Percentiles rank a stretch among this genome's conserved stretches.
Conservation (phyloP, 2,329 filamentous ascomycete genomes). For the Sporothrix phasma region DNA sequence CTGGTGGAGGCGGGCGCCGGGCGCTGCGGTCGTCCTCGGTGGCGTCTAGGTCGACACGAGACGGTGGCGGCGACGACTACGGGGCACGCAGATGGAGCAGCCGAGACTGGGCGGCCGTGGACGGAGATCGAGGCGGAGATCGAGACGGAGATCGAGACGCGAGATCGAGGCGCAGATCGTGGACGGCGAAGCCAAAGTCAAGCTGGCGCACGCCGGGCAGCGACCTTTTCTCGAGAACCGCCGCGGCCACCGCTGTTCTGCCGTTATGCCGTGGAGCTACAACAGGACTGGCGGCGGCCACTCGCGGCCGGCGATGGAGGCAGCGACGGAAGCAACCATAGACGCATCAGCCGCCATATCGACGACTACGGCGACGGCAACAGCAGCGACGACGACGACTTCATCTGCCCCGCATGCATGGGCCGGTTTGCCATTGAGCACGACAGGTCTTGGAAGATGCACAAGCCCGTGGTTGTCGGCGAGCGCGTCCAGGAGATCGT, state of each 20-base stretch:
- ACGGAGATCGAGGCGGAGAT: constrained; percentile 20
- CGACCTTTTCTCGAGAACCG: background rate
- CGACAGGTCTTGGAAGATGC: constrained; percentile 26
- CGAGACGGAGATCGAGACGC: too few species aligned
- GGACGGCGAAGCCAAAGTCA: background rate
- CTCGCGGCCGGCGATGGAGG: constrained; percentile 18
- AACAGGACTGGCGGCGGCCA: constrained; percentile 21
- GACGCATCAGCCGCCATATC: background rate
- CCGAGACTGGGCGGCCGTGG: constrained; percentile 33
- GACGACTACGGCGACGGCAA: background rate
- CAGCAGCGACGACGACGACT: constrained; percentile 12
- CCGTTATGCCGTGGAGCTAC: constrained; percentile 26
- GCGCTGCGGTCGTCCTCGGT: background rate
- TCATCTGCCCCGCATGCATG: constrained; percentile 24
- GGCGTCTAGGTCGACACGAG: constrained; percentile 20
- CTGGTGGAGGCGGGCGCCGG: background rate
- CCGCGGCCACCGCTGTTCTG: constrained; percentile 25
- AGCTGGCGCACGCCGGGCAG: background rate
- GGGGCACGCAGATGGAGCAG: constrained; percentile 43
- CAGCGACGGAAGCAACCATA: background rate
- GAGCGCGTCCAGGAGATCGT: constrained; percentile 10
- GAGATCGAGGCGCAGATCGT: background rate
- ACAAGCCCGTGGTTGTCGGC: constrained; percentile 20
- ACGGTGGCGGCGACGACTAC: background rate
- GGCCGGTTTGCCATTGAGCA: constrained; percentile 21